phyloP scores from a whole-genome alignment of 2,329 filamentous ascomycete genomes.

The Arthrobotrys pseudoclavata region DNA sequence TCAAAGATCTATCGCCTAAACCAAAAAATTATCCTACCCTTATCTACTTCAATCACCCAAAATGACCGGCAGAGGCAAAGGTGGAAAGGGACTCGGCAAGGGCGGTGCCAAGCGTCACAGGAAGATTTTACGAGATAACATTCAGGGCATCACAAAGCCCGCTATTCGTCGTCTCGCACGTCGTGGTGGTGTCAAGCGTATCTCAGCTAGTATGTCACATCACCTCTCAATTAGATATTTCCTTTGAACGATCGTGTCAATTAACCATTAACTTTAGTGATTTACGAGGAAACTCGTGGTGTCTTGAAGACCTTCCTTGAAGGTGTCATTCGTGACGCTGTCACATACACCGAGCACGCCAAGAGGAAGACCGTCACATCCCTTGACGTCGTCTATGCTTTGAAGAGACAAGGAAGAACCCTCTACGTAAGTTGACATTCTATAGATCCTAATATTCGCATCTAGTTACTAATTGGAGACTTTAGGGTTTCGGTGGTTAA shows the following conservation, averaged over 20 bases:
- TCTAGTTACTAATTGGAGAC: background rate
- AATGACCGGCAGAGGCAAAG: constrained; percentile 75
- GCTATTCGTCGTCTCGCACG: constrained; percentile 98
- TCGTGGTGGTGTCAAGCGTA: constrained; percentile 99
- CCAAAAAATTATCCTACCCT: background rate
- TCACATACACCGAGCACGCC: constrained; percentile 84
- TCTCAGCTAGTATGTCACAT: constrained; percentile 78
- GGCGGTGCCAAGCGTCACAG: constrained; percentile 98
- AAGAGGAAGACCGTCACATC: constrained; percentile 84
- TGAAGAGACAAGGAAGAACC: constrained; percentile 76
- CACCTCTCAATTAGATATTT: constrained; percentile 67
- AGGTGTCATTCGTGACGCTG: constrained; percentile 80
- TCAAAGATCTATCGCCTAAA: background rate
- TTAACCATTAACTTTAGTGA: constrained; percentile 68
- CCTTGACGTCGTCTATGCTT: constrained; percentile 75
- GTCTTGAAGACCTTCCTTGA: constrained; percentile 84
- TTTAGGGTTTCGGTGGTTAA: constrained; percentile 56
- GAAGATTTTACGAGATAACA: constrained; percentile 99
- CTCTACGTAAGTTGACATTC: constrained; percentile 71
- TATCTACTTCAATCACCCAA: background rate
- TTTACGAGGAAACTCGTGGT: constrained; percentile 83
- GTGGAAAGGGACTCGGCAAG: constrained; percentile 98
- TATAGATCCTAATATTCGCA: too few relatives aligned
- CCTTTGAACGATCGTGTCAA: background rate
- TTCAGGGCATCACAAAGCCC: constrained; percentile 98